phyloP scores from a whole-genome alignment of 2,329 filamentous ascomycete genomes.

The Davidsoniella eucalypti region DNA sequence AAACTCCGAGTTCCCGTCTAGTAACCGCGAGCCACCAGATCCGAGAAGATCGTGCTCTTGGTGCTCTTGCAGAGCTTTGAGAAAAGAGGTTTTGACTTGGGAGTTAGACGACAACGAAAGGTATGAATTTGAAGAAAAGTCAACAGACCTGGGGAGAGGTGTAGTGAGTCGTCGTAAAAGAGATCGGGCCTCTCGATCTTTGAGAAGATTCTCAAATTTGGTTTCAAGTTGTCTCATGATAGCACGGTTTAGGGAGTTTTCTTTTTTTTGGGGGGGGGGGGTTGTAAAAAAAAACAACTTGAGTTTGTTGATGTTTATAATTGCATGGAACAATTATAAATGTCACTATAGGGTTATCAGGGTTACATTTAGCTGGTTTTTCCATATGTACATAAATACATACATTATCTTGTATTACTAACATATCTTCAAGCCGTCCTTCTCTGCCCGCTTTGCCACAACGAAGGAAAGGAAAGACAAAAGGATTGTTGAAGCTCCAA shows the following conservation, averaged over 20 bases:
- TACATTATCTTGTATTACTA: no score
- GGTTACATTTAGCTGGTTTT: no score
- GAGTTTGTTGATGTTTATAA: no score
- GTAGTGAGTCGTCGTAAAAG: background rate
- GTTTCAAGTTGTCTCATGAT: constrained; percentile 3
- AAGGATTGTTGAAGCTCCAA: no score
- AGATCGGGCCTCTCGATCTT: background rate
- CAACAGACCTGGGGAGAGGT: constrained; percentile 25
- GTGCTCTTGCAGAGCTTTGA: constrained; percentile 40
- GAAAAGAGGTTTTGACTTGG: constrained; percentile 27
- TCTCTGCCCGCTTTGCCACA: no score
- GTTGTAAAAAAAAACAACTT: no score
- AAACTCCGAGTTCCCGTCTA: constrained; percentile 33
- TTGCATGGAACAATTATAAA: no score
- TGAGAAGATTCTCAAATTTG: background rate
- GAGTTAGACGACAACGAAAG: constrained; percentile 51
- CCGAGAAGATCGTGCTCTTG: constrained; percentile 23
- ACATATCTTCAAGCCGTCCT: no score
- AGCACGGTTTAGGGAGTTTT: background rate
- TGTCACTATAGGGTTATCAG: no score
- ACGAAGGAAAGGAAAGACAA: no score
- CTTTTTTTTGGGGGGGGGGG: background rate
- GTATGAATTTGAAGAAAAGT: constrained; percentile 67
- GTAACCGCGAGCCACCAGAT: constrained; percentile 35
- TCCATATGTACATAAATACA: no score